These are phyloP conservation scores for Phanerodontia chrysosporium DNA, from an alignment of 768 basidiomycete species.

Conservation along the genomic window DNA sequence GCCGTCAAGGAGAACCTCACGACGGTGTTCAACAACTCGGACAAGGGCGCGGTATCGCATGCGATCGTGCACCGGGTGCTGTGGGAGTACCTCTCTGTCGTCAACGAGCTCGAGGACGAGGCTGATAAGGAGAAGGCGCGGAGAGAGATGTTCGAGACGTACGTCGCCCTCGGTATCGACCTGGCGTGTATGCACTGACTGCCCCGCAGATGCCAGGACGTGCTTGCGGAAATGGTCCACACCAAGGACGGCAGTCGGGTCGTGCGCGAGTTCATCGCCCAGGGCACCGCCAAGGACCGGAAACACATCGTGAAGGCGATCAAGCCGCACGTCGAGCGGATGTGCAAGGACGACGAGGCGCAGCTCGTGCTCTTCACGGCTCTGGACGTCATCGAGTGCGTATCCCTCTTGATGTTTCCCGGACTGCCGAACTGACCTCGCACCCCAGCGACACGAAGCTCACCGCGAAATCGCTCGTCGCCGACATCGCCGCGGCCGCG, in stretches of 20 bases:
- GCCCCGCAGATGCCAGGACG: conserved; percentile 65
- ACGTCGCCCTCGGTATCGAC: conserved; percentile 15
- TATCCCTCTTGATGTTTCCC: conserved; percentile 9
- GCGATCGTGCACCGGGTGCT: conserved; percentile 84
- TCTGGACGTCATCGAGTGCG: conserved; percentile 85
- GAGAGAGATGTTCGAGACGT: conserved; percentile 81
- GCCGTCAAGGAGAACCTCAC: conserved; percentile 71
- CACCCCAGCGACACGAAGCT: conserved; percentile 84
- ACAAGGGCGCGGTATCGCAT: conserved; percentile 85
- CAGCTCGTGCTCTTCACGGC: conserved; percentile 88
- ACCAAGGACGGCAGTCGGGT: conserved; percentile 87
- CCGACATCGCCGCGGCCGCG: conserved; percentile 59
- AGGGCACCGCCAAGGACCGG: conserved; percentile 87
- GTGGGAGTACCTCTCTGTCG: conserved; percentile 76
- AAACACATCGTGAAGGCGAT: conserved; percentile 88
- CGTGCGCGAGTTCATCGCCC: conserved; percentile 80
- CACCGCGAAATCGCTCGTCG: conserved; percentile 71
- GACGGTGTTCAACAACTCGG: conserved; percentile 88
- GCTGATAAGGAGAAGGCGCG: conserved; percentile 69
- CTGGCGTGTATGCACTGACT: neutral
- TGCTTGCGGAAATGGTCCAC: conserved; percentile 89
- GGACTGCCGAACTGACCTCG: neutral
- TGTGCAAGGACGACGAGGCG: conserved; percentile 87
- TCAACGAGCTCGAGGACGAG: conserved; percentile 55
- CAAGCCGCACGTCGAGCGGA: conserved; percentile 85